Percentiles rank a stretch among this genome's conserved stretches.
These are phyloP conservation scores for Gymnopilus dilepis DNA, from an alignment of 768 basidiomycete species.

Conservation along the genomic window DNA sequence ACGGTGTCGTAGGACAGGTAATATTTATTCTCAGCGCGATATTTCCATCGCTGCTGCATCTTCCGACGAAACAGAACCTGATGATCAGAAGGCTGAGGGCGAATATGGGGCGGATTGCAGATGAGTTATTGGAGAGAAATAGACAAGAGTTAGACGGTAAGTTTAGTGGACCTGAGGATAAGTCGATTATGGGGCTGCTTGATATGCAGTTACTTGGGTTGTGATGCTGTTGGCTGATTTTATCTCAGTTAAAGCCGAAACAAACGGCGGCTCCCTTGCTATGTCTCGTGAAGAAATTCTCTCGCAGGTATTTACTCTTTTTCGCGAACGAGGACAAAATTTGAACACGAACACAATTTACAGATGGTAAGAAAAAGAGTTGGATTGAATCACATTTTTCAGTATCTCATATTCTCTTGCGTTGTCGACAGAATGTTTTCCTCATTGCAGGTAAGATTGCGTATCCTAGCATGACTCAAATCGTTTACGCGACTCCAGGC, in stretches of 20 bases:
- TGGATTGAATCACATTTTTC: too few relatives aligned
- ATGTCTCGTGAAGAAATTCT: conserved; percentile 43
- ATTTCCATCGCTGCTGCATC: conserved; percentile 38
- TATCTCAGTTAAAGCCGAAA: conserved; percentile 40
- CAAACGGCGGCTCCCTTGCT: conserved; percentile 30
- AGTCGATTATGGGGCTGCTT: conserved; percentile 46
- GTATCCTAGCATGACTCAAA: neutral
- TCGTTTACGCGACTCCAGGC: conserved; percentile 34
- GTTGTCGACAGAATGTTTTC: conserved; percentile 42
- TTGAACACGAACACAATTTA: too few relatives aligned
- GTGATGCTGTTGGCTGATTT: neutral
- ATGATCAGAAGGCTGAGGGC: conserved; percentile 35
- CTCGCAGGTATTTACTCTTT: conserved; percentile 39
- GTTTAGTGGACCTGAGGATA: conserved; percentile 32
- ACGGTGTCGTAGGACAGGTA: conserved; percentile 31
- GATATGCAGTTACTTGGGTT: conserved; percentile 28
- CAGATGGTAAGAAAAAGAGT: conserved; percentile 32
- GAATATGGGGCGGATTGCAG: conserved; percentile 45
- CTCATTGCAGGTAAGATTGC: conserved; percentile 39
- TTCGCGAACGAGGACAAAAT: too few relatives aligned
- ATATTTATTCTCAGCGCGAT: conserved; percentile 41
- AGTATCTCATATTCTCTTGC: too few relatives aligned
- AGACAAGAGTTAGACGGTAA: conserved; percentile 37
- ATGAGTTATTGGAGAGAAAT: conserved; percentile 41
- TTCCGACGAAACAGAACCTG: conserved; percentile 41